Evolutionary conservation across 176 grass and related monocot species (phyloP).

Genomic region (Eleusine coracana): DNA sequence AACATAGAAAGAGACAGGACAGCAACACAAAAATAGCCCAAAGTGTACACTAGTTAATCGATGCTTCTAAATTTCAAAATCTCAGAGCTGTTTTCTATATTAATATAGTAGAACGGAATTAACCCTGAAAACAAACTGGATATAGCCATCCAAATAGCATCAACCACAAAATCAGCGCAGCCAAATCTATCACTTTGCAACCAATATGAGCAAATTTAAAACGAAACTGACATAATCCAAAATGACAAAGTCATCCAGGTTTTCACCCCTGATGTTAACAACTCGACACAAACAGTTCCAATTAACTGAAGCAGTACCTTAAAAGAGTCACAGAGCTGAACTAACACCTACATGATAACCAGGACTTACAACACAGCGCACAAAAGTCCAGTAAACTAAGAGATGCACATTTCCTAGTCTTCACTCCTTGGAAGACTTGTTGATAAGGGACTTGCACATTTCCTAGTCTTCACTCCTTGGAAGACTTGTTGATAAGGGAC

Average conservation of each 20-base stretch:
- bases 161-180: not conserved
- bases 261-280: conserved; percentile 30
- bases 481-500: conserved; percentile 78
- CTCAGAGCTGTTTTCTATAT: not conserved
- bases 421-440: conserved; percentile 83
- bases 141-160: not conserved
- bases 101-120: not conserved
- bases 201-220: not conserved
- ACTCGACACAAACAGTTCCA: conserved; percentile 22
- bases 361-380: conserved; percentile 24
- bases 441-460: conserved; percentile 66
- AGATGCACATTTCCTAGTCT: conserved; percentile 38
- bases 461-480: conserved; percentile 67
- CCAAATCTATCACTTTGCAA: not conserved
- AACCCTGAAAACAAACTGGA: not conserved
- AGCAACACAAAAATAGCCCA: not conserved
- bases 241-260: conserved; percentile 21
- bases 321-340: conserved; percentile 38
- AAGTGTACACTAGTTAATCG: not conserved
- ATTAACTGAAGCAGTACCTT: conserved; percentile 42
- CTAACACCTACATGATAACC: conserved; percentile 43
- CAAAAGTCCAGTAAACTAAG: conserved; percentile 42
- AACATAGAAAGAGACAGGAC: not conserved
- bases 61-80: not conserved
- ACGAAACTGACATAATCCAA: not conserved